Conservation (phyloP, 208 protist species). For the Acanthamoeba sp. region DNA sequence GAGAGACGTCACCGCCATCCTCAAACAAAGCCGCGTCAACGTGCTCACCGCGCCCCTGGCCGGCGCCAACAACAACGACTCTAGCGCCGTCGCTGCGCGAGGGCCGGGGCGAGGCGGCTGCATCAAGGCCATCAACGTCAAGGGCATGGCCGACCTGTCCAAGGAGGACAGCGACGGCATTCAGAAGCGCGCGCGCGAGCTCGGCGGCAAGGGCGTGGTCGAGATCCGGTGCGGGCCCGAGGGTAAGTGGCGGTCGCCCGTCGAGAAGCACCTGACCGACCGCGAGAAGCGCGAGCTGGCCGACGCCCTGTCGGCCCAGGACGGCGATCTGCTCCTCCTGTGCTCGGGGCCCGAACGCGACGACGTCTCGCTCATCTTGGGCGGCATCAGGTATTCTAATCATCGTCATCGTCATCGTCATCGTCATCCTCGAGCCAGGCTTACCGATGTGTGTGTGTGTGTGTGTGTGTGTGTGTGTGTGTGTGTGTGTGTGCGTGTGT, state of each 20-base stretch:
- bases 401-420: no score
- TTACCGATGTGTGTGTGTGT: no score
- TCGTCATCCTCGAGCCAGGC: no score
- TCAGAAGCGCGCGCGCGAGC: not conserved
- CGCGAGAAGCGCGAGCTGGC: not conserved
- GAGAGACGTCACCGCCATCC: conserved; percentile 4
- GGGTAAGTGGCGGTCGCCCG: conserved; percentile 73
- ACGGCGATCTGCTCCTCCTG: conserved; percentile 75
- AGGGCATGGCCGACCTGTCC: conserved; percentile 7
- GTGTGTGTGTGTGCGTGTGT: no score
- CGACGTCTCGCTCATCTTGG: conserved; percentile 50
- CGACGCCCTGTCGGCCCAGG: not conserved
- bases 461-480: no score
- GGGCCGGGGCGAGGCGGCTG: not conserved
- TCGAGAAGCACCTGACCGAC: conserved; percentile 45
- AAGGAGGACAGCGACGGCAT: not conserved
- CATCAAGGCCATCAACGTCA: conserved; percentile 60
- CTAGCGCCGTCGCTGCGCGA: not conserved
- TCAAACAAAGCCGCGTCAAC: conserved; percentile 17
- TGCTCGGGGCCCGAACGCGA: conserved; percentile 59
- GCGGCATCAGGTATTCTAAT: conserved; percentile 66
- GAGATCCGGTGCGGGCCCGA: not conserved
- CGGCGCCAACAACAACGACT: not conserved
- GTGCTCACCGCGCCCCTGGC: not conserved
- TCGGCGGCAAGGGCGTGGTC: not conserved